A percentile compares a stretch with the other conserved stretches of the same genome.
These are phyloP conservation scores for Plasmodium knowlesi DNA, from an alignment of 169 alveolate species.

Conservation along the genomic window DNA sequence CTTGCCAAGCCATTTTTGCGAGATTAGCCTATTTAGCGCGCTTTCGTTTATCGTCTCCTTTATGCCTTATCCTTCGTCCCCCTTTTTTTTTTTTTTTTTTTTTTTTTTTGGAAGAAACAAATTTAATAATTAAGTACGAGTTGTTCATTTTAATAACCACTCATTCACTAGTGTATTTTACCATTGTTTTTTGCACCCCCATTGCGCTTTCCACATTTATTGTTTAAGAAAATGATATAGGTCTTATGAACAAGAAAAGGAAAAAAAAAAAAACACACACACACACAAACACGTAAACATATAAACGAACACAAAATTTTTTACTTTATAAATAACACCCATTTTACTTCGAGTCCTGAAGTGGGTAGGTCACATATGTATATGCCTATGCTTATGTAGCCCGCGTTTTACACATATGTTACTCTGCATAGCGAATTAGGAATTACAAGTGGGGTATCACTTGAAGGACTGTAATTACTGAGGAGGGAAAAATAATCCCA, in stretches of 20 bases:
- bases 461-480: neutral
- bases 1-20: neutral
- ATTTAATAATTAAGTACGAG: constrained; percentile 7
- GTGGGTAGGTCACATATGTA: neutral
- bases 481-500: neutral
- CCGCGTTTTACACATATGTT: neutral
- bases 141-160: constrained; percentile 34
- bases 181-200: neutral
- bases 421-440: neutral
- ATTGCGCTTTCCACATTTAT: neutral
- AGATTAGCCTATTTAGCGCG: neutral
- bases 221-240: neutral
- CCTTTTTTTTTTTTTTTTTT: constrained; percentile 8
- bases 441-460: neutral
- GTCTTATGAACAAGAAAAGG: neutral
- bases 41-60: neutral
- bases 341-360: neutral
- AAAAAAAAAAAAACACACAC: neutral
- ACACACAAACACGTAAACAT: neutral
- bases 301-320: neutral
- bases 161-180: neutral
- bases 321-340: neutral
- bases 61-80: neutral
- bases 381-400: neutral
- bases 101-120: constrained; percentile 47